These are phyloP conservation scores for Stemphylium lycopersici DNA, from an alignment of 2,329 filamentous ascomycete genomes.

Conservation along the genomic window DNA sequence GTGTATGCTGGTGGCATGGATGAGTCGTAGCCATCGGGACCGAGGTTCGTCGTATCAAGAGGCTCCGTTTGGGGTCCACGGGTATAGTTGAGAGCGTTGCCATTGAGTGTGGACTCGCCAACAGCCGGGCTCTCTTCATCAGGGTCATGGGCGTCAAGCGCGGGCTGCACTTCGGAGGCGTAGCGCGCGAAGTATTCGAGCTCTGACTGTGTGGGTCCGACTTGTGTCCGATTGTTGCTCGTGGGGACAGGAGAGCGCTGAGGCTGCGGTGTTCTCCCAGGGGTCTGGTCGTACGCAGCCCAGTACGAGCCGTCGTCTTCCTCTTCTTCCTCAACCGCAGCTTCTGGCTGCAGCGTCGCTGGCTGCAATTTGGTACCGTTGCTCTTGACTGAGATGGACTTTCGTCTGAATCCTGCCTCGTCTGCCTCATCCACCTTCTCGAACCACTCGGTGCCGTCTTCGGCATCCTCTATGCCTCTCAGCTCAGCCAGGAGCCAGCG, in stretches of 20 bases:
- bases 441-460: constrained; percentile 65
- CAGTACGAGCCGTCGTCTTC: constrained; percentile 80
- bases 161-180: constrained; percentile 74
- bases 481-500: constrained; percentile 78
- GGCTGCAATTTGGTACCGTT: constrained; percentile 23
- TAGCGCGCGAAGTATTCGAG: constrained; percentile 80
- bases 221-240: constrained; percentile 45
- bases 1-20: constrained; percentile 35
- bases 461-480: constrained; percentile 60
- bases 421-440: constrained; percentile 67
- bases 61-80: constrained; percentile 53
- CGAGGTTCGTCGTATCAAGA: constrained; percentile 47
- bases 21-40: constrained; percentile 40
- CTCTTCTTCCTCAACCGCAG: constrained; percentile 46
- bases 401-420: constrained; percentile 49
- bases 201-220: constrained; percentile 56
- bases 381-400: constrained; percentile 23
- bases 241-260: constrained; percentile 68
- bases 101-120: constrained; percentile 60
- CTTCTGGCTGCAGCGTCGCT: constrained; percentile 17
- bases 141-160: constrained; percentile 81
- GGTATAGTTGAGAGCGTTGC: constrained; percentile 54
- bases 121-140: constrained; percentile 64
- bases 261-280: constrained; percentile 51
- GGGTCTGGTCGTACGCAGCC: constrained; percentile 76